Evolutionary conservation across 177 flowering plant species (phyloP), one percentile per base, ranked within the genome.

Genomic region (Tripterygium wilfordii): DNA sequence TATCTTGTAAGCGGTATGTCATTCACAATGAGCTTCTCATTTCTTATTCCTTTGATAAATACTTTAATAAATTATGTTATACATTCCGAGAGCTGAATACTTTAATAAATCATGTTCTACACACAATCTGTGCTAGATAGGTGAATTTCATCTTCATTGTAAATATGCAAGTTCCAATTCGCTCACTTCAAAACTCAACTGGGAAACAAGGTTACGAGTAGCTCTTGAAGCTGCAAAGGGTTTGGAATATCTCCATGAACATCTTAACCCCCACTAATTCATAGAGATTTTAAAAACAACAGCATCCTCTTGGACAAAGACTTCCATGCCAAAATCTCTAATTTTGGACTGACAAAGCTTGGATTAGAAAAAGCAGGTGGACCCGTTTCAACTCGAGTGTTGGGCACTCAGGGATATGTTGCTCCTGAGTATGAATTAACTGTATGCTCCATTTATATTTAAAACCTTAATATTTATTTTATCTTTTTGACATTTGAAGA

Each of bases 141-240:
- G 31, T 31, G 29, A 8, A 44, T 23, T 35, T 1, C 13, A 23
- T 20, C 29, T 32, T 13, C 13, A 36, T 14, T 37, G 40, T 23
- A 17, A 25, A 47, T 18, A 19, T 50, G 59, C 74, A 91, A 95
- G 79, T 65, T 59, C 79, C 26, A 71, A 45, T 51, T 49, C 60
- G 42, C 54, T 58, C 54, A 22, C 65, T 38, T 57, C 75, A 13
- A 75, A 74, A 51, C 68, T 91, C 75, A 80, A 85, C 29, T 92
- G 99, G 97, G 91, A 76, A 58, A 89, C 84, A 41, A 78, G 97
- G 12, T 45, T 92, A 67, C 79, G 78, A 66, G 81, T 89, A 51
- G 97, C 94, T 43, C 71, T 89, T 43, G 97, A 92, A 63, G 97
- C 99, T 55, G 99, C 99, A 5, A 92, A 82, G 64, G 97, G 99